Conservation (phyloP, 352 stramenopile species). For the Phytophthora cactorum region DNA sequence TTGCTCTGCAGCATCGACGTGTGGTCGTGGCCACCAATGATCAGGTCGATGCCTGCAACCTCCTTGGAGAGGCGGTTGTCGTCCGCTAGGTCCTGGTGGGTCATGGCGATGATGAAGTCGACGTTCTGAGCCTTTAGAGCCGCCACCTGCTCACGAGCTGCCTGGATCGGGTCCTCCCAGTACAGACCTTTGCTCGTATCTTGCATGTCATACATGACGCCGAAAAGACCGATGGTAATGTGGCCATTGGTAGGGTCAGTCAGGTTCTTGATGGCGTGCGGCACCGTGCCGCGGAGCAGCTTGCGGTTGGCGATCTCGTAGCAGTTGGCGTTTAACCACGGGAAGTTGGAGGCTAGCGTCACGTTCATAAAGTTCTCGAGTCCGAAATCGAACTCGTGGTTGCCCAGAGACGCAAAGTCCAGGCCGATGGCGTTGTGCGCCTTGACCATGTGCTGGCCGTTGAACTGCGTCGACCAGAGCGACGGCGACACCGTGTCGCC, state of each 20-base stretch:
- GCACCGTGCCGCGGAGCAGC: constrained; percentile 62
- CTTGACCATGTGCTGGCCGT: constrained; percentile 81
- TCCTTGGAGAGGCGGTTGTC: constrained; percentile 79
- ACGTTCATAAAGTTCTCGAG: constrained; percentile 82
- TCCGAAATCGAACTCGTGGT: constrained; percentile 86
- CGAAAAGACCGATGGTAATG: constrained; percentile 72
- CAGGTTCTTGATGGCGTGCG: constrained; percentile 59
- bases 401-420: constrained; percentile 77
- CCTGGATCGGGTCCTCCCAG: constrained; percentile 71
- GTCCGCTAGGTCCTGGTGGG: constrained; percentile 71
- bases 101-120: constrained; percentile 80
- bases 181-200: constrained; percentile 63
- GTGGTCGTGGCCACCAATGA: constrained; percentile 79
- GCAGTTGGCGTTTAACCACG: constrained; percentile 81
- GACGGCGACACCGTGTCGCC: constrained; percentile 85
- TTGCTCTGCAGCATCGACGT: constrained; percentile 76
- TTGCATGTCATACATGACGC: constrained; percentile 85
- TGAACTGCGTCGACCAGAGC: constrained; percentile 83
- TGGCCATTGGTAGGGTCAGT: constrained; percentile 43
- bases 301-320: constrained; percentile 52
- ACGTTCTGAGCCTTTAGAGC: constrained; percentile 47
- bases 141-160: constrained; percentile 58
- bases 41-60: constrained; percentile 67
- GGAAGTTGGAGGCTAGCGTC: constrained; percentile 57
- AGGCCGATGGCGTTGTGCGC: constrained; percentile 78